Evolutionary conservation across 306 rosid species (phyloP).

Genomic region (Trifolium dubium): DNA sequence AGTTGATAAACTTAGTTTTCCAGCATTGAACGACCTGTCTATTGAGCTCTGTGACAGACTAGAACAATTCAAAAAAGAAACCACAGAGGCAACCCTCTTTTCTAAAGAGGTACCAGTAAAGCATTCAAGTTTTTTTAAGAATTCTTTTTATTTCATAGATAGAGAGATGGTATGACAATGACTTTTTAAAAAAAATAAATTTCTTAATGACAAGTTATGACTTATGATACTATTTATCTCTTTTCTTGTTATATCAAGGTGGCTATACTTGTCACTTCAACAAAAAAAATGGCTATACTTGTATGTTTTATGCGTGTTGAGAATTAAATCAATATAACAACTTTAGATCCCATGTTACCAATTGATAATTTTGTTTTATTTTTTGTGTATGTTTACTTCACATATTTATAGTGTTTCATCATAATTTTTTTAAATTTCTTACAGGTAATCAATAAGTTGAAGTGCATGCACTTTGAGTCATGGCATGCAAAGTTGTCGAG

Average conservation of each 20-base stretch:
- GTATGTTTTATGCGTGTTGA: no score
- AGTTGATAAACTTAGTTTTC: not conserved
- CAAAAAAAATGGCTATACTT: no score
- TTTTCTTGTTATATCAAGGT: no score
- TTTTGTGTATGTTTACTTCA: no score
- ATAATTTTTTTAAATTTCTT: not conserved
- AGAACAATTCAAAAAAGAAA: slow-evolving; percentile 11
- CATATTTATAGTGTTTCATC: not conserved
- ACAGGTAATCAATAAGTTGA: slow-evolving; percentile 31
- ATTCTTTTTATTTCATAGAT: not conserved
- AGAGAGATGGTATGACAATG: no score
- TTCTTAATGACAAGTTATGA: no score
- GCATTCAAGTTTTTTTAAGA: not conserved
- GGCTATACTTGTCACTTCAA: no score
- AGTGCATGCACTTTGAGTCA: slow-evolving; percentile 9
- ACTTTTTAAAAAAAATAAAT: no score
- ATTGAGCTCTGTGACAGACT: not conserved
- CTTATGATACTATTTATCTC: no score
- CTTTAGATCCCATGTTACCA: not conserved
- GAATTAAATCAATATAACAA: not conserved
- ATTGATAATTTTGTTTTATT: not conserved
- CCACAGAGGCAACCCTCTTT: not conserved
- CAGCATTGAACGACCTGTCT: slow-evolving; percentile 4
- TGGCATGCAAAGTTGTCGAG: not conserved
- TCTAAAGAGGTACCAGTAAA: slow-evolving; percentile 20